A percentile compares a stretch with the other conserved stretches of the same genome.
phyloP scores from a whole-genome alignment of 192 early-diverging fungal genomes.

The Coemansia sp. region DNA sequence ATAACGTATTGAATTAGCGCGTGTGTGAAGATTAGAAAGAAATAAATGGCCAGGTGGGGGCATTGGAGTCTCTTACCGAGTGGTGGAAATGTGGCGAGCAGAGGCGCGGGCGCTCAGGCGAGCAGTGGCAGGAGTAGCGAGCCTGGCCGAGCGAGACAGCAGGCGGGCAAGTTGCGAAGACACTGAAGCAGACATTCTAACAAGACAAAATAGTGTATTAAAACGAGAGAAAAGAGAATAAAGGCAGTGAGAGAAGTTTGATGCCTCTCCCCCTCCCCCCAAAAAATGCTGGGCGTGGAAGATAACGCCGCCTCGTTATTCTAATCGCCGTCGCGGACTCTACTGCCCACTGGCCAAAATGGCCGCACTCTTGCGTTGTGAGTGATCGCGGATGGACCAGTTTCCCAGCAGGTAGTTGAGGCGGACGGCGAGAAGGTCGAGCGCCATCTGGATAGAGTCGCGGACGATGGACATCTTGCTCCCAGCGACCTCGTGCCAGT shows the following conservation, averaged over 20 bases:
- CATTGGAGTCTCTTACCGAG: conserved; percentile 21
- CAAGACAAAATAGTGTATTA: not conserved
- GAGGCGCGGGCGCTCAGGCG: conserved; percentile 33
- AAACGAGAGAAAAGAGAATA: conserved; percentile 1
- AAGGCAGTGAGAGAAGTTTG: not conserved
- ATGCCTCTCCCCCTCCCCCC: not conserved
- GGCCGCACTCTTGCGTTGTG: not conserved
- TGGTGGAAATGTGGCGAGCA: conserved; percentile 38
- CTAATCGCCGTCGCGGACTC: not conserved
- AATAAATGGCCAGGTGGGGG: not conserved
- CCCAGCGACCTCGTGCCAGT: conserved; percentile 96
- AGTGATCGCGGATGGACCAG: conserved; percentile 56
- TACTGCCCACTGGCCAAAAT: not conserved
- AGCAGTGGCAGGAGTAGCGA: conserved; percentile 32
- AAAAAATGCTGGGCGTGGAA: not conserved
- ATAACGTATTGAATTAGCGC: too few species aligned
- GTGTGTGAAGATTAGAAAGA: not conserved
- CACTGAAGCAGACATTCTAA: conserved; percentile 35
- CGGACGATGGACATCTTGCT: conserved; percentile 84
- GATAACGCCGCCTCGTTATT: too few species aligned
- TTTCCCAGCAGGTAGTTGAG: conserved; percentile 78
- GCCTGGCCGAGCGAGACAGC: conserved; percentile 46
- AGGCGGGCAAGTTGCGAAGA: conserved; percentile 36
- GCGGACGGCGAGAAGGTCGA: conserved; percentile 83
- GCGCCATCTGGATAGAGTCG: conserved; percentile 87